Evolutionary conservation across 805 yeast genomes (phyloP).

Genomic region (Naumovozyma dairenensis): DNA sequence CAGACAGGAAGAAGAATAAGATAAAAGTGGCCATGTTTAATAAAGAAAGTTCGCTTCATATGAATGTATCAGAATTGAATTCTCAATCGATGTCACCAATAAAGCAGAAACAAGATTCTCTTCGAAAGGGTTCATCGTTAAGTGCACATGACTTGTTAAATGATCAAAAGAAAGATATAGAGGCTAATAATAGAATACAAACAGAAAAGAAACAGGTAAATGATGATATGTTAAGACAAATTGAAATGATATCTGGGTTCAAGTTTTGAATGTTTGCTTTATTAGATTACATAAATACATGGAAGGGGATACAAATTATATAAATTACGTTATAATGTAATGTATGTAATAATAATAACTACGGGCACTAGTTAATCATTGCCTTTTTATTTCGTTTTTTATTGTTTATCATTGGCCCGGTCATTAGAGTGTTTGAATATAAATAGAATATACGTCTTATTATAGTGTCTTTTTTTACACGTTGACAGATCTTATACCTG

Average conservation of each 20-base stretch:
- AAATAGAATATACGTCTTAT: not conserved
- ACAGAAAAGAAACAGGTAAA: constrained; percentile 21
- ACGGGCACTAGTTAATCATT: no score
- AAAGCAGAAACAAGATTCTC: no score
- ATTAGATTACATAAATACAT: no score
- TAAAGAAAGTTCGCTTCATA: constrained; percentile 9
- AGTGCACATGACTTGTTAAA: constrained; percentile 14
- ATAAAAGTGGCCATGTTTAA: constrained; percentile 17
- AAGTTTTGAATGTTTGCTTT: constrained; percentile 8
- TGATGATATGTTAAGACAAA: constrained; percentile 23
- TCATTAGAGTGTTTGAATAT: no score
- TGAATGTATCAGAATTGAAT: constrained; percentile 7
- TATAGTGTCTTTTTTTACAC: constrained; percentile 34
- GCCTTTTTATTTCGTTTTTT: no score
- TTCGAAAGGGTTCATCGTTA: no score
- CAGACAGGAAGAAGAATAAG: constrained; percentile 22
- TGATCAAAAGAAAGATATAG: constrained; percentile 23
- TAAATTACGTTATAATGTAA: no score
- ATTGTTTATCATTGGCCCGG: no score
- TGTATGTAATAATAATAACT: no score
- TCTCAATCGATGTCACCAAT: not conserved
- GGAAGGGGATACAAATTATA: no score
- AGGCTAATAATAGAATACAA: constrained; percentile 12
- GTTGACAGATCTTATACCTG: constrained; percentile 66
- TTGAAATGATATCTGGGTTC: constrained; percentile 28